Evolutionary conservation across 1,139 yeast genomes (phyloP).

Genomic region (Starmera stellimalicola): DNA sequence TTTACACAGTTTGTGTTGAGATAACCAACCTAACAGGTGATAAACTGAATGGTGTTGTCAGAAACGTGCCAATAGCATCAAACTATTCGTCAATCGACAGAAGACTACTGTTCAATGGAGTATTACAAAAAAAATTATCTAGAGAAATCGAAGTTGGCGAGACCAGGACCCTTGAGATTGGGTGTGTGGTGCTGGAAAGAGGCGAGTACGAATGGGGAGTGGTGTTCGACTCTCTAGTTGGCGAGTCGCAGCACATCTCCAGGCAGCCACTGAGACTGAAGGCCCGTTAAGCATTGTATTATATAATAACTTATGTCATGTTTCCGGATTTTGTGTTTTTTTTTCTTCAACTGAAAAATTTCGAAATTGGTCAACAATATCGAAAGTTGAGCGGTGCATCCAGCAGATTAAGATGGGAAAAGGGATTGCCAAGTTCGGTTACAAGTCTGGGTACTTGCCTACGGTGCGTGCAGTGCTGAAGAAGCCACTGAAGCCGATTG

Average conservation of each 20-base stretch:
- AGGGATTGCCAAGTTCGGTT: constrained; percentile 35
- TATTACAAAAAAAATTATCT: constrained; percentile 44
- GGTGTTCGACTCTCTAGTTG: constrained; percentile 41
- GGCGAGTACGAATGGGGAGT: constrained; percentile 82
- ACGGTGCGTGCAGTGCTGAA: constrained; percentile 63
- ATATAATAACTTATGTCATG: too few relatives aligned
- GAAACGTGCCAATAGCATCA: constrained; percentile 50
- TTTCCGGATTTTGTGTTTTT: too few relatives aligned
- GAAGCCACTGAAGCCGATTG: constrained; percentile 51
- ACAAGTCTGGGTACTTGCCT: constrained; percentile 78
- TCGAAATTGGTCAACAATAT: too few relatives aligned
- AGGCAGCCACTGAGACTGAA: constrained; percentile 25
- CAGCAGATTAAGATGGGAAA: constrained; percentile 39
- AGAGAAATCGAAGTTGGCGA: constrained; percentile 34
- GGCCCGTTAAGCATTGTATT: too few relatives aligned
- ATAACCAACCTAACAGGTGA: constrained; percentile 35
- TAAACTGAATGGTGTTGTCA: constrained; percentile 45
- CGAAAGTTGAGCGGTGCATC: too few relatives aligned
- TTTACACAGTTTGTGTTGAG: constrained; percentile 38
- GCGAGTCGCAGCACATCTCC: constrained; percentile 22
- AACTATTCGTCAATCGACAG: constrained; percentile 34
- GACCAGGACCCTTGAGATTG: constrained; percentile 31
- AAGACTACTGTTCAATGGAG: constrained; percentile 52
- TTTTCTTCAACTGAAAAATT: too few relatives aligned
- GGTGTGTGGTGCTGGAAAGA: constrained; percentile 52